phyloP scores from a whole-genome alignment of 1,284 basidiomycete genomes.

The Malassezia dermatis region DNA sequence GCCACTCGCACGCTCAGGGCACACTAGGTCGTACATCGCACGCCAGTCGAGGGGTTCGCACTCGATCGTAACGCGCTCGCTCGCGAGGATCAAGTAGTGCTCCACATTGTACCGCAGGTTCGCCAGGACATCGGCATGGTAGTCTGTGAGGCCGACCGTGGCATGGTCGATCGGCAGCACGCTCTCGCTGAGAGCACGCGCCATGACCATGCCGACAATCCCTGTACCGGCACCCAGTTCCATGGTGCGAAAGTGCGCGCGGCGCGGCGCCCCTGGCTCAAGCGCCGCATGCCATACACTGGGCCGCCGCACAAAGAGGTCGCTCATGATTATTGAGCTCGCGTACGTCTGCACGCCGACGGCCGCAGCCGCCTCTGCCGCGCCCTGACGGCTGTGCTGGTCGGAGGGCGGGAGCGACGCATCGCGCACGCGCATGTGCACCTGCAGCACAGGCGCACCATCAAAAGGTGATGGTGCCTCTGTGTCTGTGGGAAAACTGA shows the following conservation, averaged over 20 bases:
- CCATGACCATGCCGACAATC: constrained; percentile 16
- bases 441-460: not conserved
- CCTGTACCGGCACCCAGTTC: constrained; percentile 18
- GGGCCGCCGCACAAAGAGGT: constrained; percentile 5
- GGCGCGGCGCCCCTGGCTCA: not conserved
- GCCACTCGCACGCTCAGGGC: constrained; percentile 3
- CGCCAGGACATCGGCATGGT: constrained; percentile 15
- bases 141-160: constrained; percentile 14
- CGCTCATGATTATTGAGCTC: constrained; percentile 16
- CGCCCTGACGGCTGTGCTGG: constrained; percentile 6
- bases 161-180: not conserved
- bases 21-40: constrained; percentile 1
- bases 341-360: constrained; percentile 19
- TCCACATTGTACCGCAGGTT: constrained; percentile 16
- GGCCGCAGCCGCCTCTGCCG: constrained; percentile 9
- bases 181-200: not conserved
- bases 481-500: constrained; percentile 6
- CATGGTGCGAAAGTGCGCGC: not conserved
- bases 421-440: constrained; percentile 9
- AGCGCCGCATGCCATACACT: not conserved
- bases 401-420: constrained; percentile 14
- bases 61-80: not conserved
- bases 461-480: not conserved
- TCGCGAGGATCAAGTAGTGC: not conserved
- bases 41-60: constrained; percentile 17